Base-by-base conservation (phyloP, 2,329 filamentous ascomycete genomes). In the Blastomyces silverae region DNA sequence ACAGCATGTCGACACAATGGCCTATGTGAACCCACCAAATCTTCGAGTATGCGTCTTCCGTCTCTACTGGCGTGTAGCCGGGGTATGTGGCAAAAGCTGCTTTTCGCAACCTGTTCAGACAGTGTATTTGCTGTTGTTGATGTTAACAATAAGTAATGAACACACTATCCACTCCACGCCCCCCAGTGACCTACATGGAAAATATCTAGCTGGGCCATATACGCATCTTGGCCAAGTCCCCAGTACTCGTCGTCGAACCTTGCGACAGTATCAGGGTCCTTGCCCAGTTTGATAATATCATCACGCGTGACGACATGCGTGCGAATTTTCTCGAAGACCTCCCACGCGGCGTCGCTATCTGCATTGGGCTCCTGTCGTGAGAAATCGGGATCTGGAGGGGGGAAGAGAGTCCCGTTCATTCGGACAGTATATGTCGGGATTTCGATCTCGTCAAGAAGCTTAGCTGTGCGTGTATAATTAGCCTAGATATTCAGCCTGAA, bases 1-100 rank as follows among this genome's bases (percentile, higher is more conserved):
- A 60, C 2, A 78, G 65, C 31, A 77, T 74, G 37, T 76, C 74
- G 34, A 73, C 71, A 62, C 76, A 78, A 52, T 78, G 75, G 55
- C 73, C 72, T 6, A 76, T 66, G 64, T 78, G 76, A 17, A 67
- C 44, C 67, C 67, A 68, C 55, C 65, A 66, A 13, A 66, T 53
- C 37, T 64, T 66, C 57, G n/a, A 58, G 31, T 52, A 31, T 0
- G 31, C 52, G 13, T 31, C 58, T 42, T 55, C 61, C 25, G 55
- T 50, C 1, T 52, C 37, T 2, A 20, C n/a, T 69, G 66, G 65
- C 67, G 69, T 6, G 63, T 68, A 42, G 67, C 64, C 64, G 53
- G 64, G 66, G 44, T 70, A 68, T 13, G 68, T 66, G 20, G 61
- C 60, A 44, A 68, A 70, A 1, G 65, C 68, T 46, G 65, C 63